Conservation (phyloP, 2,329 filamentous ascomycete genomes). For the Knoxdaviesia proteae region DNA sequence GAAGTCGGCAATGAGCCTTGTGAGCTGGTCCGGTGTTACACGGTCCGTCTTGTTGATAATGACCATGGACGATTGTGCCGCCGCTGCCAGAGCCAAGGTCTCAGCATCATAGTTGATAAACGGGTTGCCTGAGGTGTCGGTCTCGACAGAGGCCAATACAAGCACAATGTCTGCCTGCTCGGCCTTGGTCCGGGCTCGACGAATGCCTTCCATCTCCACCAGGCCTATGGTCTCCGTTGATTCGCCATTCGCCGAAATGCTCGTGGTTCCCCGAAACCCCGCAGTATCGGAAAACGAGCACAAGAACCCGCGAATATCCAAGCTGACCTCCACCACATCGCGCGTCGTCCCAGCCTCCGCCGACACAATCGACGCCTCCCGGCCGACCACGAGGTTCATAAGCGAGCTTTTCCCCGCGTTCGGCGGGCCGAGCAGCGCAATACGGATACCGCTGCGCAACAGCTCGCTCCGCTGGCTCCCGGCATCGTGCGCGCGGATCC, state of each 20-base stretch:
- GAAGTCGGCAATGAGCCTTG: conserved; percentile 20
- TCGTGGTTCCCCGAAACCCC: conserved; percentile 43
- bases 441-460: conserved; percentile 61
- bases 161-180: conserved; percentile 70
- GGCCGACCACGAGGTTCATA: conserved; percentile 72
- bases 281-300: conserved; percentile 94
- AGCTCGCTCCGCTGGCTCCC: conserved; percentile 72
- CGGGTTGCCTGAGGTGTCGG: conserved; percentile 11
- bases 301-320: conserved; percentile 77
- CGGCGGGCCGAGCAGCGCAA: conserved; percentile 74
- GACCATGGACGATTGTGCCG: conserved; percentile 27
- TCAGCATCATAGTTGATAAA: conserved; percentile 32
- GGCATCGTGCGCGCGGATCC: conserved; percentile 47
- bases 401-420: conserved; percentile 92
- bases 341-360: conserved; percentile 81
- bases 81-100: conserved; percentile 29
- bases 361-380: conserved; percentile 90
- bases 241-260: conserved; percentile 3
- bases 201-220: conserved; percentile 79
- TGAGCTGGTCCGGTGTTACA: conserved; percentile 15
- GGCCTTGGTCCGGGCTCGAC: conserved; percentile 63
- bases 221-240: conserved; percentile 31
- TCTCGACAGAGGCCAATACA: conserved; percentile 57
- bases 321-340: conserved; percentile 77
- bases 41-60: conserved; percentile 43